Evolutionary conservation across 805 yeast species (phyloP).

Genomic region (Grigorovia yakushimaensis): DNA sequence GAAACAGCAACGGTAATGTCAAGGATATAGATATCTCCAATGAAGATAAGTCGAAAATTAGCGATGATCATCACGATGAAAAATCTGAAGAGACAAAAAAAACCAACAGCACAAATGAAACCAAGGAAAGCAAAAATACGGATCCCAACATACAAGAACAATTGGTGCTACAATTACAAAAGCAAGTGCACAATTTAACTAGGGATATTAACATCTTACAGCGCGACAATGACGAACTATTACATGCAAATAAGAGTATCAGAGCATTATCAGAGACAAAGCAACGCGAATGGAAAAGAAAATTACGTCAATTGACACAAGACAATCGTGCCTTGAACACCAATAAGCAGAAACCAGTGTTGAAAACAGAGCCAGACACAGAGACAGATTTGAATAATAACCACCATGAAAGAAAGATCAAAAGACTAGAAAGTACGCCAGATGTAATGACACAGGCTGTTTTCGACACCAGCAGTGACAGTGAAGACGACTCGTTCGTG

Average conservation of each 20-base stretch:
- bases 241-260: constrained; percentile 27
- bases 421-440: too few species aligned
- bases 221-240: constrained; percentile 24
- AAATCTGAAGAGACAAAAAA: background rate
- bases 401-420: too few species aligned
- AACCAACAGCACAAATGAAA: background rate
- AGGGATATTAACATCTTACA: constrained; percentile 24
- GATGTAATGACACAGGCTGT: constrained; percentile 7
- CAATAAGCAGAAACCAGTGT: too few species aligned
- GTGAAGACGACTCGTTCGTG: background rate
- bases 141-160: constrained; percentile 2
- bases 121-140: background rate
- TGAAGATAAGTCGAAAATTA: background rate
- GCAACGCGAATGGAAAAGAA: constrained; percentile 28
- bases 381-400: too few species aligned
- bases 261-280: constrained; percentile 21
- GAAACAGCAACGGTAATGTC: background rate
- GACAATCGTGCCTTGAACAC: constrained; percentile 3
- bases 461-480: background rate
- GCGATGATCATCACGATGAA: background rate
- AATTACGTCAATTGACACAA: constrained; percentile 17
- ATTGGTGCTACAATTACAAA: constrained; percentile 29
- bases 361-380: too few species aligned
- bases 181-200: constrained; percentile 28
- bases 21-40: background rate